These are phyloP conservation scores for Senna tora DNA, from an alignment of 306 rosid genomes.

Conservation along the genomic window DNA sequence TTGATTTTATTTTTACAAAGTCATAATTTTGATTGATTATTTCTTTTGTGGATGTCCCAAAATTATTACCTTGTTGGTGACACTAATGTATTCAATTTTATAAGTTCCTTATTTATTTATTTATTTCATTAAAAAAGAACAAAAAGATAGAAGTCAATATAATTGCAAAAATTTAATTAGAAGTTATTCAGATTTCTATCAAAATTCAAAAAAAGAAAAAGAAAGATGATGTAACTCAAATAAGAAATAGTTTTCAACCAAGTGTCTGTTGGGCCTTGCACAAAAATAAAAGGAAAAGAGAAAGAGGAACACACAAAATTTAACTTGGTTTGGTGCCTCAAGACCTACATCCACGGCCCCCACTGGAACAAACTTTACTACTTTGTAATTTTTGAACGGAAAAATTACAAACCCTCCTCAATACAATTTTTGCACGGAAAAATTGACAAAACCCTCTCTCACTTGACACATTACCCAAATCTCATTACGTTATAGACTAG, in stretches of 20 bases:
- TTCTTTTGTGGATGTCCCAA: constrained; percentile 11
- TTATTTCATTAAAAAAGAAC: neutral
- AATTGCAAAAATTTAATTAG: constrained; percentile 13
- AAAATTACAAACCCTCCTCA: too few species aligned
- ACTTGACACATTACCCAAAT: too few species aligned
- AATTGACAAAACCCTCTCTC: too few species aligned
- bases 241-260: neutral
- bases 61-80: constrained; percentile 30
- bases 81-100: constrained; percentile 27
- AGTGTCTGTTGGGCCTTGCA: too few species aligned
- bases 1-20: constrained; percentile 32
- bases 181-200: constrained; percentile 12
- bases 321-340: too few species aligned
- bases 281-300: too few species aligned
- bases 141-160: constrained; percentile 18
- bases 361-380: too few species aligned
- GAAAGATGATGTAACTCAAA: constrained; percentile 6
- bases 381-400: too few species aligned
- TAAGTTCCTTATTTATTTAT: constrained; percentile 1
- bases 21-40: constrained; percentile 20
- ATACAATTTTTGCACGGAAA: too few species aligned
- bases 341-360: too few species aligned
- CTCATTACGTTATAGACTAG: too few species aligned
- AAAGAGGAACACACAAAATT: too few species aligned
- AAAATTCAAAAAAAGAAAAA: neutral